These are phyloP conservation scores for Mallotus japonicus DNA, from an alignment of 441 rosid species.

Conservation along the genomic window DNA sequence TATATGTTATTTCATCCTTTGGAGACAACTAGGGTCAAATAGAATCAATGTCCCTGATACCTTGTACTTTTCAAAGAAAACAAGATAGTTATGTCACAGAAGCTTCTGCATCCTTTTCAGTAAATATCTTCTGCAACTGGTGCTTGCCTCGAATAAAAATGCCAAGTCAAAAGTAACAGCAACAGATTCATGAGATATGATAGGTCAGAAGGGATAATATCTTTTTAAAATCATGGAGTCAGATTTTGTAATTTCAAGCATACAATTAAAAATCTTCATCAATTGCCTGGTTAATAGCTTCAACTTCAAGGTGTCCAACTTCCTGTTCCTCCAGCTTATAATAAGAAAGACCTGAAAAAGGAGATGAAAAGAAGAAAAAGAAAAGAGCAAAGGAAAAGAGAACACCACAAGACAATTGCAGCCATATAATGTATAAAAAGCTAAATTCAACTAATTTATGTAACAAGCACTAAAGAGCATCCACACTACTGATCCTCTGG, in stretches of 20 bases:
- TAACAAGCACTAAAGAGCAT: constrained; percentile 31
- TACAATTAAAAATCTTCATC: background rate
- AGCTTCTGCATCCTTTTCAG: constrained; percentile 31
- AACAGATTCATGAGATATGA: constrained; percentile 1
- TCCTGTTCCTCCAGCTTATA: constrained; percentile 9
- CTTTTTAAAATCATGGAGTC: constrained; percentile 1
- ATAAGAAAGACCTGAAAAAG: constrained; percentile 23
- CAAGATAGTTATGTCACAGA: constrained; percentile 2
- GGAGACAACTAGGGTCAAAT: constrained; percentile 15
- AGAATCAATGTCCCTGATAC: constrained; percentile 30
- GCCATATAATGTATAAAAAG: constrained; percentile 20
- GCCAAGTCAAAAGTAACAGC: constrained; percentile 3
- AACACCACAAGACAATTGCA: constrained; percentile 12
- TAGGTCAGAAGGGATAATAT: background rate
- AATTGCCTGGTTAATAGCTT: constrained; percentile 5
- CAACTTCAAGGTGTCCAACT: constrained; percentile 5
- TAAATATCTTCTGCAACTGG: constrained; percentile 18
- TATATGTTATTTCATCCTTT: constrained; percentile 23
- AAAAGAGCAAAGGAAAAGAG: background rate
- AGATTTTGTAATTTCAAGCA: background rate
- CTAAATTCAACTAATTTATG: constrained; percentile 32
- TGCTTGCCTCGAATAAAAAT: constrained; percentile 17
- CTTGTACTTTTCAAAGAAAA: constrained; percentile 34
- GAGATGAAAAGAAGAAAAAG: background rate
- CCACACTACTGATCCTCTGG: constrained; percentile 30